Percentiles rank a stretch among this genome's conserved stretches.
These are phyloP conservation scores for Clavulina sp. DNA, from an alignment of 768 basidiomycete genomes.

Conservation along the genomic window DNA sequence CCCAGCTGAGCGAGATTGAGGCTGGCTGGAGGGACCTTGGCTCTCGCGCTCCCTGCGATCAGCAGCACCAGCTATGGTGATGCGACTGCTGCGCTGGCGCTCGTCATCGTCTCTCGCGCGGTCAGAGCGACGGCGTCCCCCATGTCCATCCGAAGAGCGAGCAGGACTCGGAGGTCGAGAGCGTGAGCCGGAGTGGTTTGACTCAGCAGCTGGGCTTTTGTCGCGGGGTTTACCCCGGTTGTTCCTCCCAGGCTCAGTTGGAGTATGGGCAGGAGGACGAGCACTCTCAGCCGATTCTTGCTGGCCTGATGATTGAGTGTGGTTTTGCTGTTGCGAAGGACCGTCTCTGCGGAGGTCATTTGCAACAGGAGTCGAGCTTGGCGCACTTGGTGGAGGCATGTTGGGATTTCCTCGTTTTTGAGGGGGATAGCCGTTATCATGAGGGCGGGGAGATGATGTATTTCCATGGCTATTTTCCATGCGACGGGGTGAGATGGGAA, in stretches of 20 bases:
- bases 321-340: background rate
- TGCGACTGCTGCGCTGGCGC: no score
- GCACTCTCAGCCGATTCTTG: background rate
- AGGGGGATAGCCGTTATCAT: background rate
- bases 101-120: no score
- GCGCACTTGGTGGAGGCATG: conserved; percentile 10
- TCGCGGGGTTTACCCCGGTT: background rate
- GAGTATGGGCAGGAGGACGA: background rate
- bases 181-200: conserved; percentile 2
- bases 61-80: no score
- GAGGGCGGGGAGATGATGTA: conserved; percentile 2
- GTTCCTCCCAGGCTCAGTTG: background rate
- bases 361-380: conserved; percentile 9
- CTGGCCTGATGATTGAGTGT: background rate
- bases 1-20: background rate
- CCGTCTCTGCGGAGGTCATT: conserved; percentile 5
- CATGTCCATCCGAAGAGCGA: background rate
- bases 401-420: background rate
- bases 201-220: background rate
- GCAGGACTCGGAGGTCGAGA: background rate
- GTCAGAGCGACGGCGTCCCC: conserved; percentile 1
- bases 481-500: background rate
- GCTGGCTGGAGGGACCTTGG: background rate
- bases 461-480: no score
- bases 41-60: conserved; percentile 4